phyloP scores from a whole-genome alignment of 1,284 basidiomycete genomes.

The Porogramme epimiltina region DNA sequence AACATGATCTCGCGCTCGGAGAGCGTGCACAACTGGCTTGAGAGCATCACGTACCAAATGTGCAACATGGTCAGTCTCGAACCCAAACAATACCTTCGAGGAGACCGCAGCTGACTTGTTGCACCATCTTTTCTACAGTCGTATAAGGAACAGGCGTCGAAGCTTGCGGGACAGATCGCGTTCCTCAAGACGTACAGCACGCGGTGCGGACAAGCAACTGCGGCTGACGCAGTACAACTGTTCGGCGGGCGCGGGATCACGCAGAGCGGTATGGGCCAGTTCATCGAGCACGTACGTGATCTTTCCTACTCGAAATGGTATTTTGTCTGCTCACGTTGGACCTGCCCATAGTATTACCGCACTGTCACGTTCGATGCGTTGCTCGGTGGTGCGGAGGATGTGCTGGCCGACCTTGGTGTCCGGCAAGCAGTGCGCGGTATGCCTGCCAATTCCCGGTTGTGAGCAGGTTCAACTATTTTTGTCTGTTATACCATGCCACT shows the following conservation, averaged over 20 bases:
- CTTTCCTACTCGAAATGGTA: background rate
- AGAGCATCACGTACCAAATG: slow-evolving; percentile 92
- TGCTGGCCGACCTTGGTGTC: slow-evolving; percentile 69
- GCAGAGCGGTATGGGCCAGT: slow-evolving; percentile 69
- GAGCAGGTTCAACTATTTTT: too few species aligned
- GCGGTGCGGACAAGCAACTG: slow-evolving; percentile 68
- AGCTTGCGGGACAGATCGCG: slow-evolving; percentile 61
- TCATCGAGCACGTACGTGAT: slow-evolving; percentile 65
- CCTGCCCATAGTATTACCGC: slow-evolving; percentile 58
- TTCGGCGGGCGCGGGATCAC: slow-evolving; percentile 84
- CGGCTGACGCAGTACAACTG: slow-evolving; percentile 79
- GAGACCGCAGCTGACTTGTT: too few species aligned
- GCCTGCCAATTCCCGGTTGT: slow-evolving; percentile 53
- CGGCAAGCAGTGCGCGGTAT: slow-evolving; percentile 62
- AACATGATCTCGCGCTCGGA: slow-evolving; percentile 85
- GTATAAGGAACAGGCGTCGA: slow-evolving; percentile 33
- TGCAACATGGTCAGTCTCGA: slow-evolving; percentile 69
- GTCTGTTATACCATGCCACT: too few species aligned
- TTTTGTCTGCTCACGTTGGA: background rate
- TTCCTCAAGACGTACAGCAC: slow-evolving; percentile 79
- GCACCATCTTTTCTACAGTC: slow-evolving; percentile 28
- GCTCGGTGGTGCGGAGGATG: slow-evolving; percentile 73
- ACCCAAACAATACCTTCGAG: background rate
- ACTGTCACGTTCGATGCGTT: slow-evolving; percentile 70
- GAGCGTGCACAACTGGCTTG: slow-evolving; percentile 84